Evolutionary conservation across 2,329 filamentous ascomycete species (phyloP).

Genomic region (Aspergillus flavus): DNA sequence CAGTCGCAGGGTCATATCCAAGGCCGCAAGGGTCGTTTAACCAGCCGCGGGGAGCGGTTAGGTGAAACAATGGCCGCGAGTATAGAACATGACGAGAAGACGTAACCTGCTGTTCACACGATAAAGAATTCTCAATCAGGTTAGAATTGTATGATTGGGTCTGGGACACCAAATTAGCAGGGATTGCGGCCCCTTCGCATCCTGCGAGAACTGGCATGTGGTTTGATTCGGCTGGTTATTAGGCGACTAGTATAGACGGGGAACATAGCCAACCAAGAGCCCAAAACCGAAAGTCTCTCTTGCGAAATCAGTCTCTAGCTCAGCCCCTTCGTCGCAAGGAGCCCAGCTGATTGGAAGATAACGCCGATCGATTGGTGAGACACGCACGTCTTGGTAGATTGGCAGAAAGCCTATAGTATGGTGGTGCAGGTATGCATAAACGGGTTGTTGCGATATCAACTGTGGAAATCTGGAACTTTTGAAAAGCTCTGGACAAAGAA

Average conservation of each 20-base stretch:
- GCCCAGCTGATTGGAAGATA: background rate
- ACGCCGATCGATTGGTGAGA: background rate
- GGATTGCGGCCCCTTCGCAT: background rate
- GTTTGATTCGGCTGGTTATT: background rate
- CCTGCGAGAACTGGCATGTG: background rate
- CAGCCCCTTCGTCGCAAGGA: background rate
- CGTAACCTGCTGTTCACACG: background rate
- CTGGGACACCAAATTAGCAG: background rate
- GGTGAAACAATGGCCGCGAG: constrained; percentile 37
- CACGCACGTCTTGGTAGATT: background rate
- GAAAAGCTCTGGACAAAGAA: background rate
- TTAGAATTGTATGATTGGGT: background rate
- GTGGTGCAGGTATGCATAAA: background rate
- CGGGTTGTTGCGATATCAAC: background rate
- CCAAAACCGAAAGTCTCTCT: background rate
- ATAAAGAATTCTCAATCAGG: background rate
- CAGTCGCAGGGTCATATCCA: constrained; percentile 42
- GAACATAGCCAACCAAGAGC: background rate
- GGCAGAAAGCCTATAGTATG: background rate
- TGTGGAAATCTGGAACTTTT: background rate
- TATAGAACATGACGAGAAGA: background rate
- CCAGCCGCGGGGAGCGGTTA: constrained; percentile 43
- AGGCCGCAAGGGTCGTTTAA: constrained; percentile 50
- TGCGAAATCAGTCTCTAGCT: background rate
- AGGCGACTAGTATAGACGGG: background rate